Evolutionary conservation across 1,139 yeast species (phyloP), one percentile per base, ranked within the genome.

Genomic region (Hyphopichia wangnamkhiaoensis): DNA sequence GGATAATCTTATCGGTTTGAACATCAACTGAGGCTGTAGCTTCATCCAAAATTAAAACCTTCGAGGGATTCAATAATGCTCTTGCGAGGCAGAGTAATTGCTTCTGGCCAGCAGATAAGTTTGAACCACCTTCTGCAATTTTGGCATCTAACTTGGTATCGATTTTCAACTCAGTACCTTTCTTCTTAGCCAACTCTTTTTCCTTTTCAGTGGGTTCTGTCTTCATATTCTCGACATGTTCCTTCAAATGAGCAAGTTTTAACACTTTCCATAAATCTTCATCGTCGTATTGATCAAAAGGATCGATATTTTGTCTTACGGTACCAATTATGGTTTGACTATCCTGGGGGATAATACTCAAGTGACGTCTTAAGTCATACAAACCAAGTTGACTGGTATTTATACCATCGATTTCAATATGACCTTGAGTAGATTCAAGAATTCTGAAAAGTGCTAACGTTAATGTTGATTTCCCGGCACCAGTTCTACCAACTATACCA

Each of bases 401-500:
- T 7, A 61, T 38, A 1, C 48, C 54, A 38, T 61, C 67, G 23
- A 61, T 60, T 26, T 52, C 57, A 33, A 61, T 58, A 39, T 54
- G 54, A 13, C 66, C 66, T 3, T 45, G 31, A 3, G 57, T 53
- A 10, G 65, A 53, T 43, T 61, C 66, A 17, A 61, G 56, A 28
- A 61, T 59, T 37, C 66, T 50, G 52, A 61, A 61, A 18, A 61
- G 49, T 0, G 66, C 64, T 40, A 60, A 52, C 0, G 65, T 58
- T 33, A 61, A 52, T 2, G 65, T 56, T 5, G 64, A 58, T 43
- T 61, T 61, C 19, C 66, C 66, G 1, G 66, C 66, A 15, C 66
- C 66, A 3, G 66, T 61, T 40, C 66, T 48, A 3, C 66, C 66
- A 26, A 61, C 66, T 35, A 61, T 59, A 18, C 66, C 66, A 28